Percentiles rank a stretch among this genome's conserved stretches.
These are phyloP conservation scores for Nicotiana rustica DNA, from an alignment of 305 asterid genomes.

Conservation along the genomic window DNA sequence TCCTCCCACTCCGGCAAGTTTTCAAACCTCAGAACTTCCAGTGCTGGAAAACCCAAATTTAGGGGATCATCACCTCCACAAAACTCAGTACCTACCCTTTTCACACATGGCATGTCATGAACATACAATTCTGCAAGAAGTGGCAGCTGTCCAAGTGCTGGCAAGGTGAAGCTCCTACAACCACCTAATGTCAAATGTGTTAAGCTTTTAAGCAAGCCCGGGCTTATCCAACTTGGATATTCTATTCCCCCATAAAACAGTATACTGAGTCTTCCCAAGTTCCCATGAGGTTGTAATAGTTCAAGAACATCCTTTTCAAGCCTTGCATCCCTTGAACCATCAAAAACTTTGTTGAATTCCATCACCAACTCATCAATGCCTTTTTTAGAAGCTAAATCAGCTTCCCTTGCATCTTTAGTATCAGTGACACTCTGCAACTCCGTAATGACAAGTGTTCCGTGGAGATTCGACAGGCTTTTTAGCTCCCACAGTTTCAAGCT, in stretches of 20 bases:
- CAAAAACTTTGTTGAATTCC: conserved; percentile 42
- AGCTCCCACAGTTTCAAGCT: conserved; percentile 62
- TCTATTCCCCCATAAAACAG: conserved; percentile 46
- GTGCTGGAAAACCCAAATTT: conserved; percentile 44
- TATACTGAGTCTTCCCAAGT: conserved; percentile 53
- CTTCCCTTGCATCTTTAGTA: conserved; percentile 58
- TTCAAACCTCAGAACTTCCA: conserved; percentile 53
- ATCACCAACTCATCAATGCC: conserved; percentile 55
- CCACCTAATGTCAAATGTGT: conserved; percentile 44
- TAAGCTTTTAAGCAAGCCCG: conserved; percentile 41
- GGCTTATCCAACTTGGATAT: conserved; percentile 62
- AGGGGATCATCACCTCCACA: conserved; percentile 34
- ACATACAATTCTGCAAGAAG: conserved; percentile 53
- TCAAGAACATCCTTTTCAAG: conserved; percentile 58
- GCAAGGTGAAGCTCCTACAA: conserved; percentile 52
- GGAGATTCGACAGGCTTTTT: conserved; percentile 48
- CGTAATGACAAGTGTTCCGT: conserved; percentile 54
- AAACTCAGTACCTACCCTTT: conserved; percentile 52
- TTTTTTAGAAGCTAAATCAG: conserved; percentile 44
- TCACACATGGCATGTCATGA: conserved; percentile 52
- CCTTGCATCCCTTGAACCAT: conserved; percentile 35
- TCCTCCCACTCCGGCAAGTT: conserved; percentile 62
- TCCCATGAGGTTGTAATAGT: conserved; percentile 51
- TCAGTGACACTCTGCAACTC: conserved; percentile 60
- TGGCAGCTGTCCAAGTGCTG: conserved; percentile 58